Conservation (phyloP, 176 grass and related monocot species). For the Coix lacrymajobi region DNA sequence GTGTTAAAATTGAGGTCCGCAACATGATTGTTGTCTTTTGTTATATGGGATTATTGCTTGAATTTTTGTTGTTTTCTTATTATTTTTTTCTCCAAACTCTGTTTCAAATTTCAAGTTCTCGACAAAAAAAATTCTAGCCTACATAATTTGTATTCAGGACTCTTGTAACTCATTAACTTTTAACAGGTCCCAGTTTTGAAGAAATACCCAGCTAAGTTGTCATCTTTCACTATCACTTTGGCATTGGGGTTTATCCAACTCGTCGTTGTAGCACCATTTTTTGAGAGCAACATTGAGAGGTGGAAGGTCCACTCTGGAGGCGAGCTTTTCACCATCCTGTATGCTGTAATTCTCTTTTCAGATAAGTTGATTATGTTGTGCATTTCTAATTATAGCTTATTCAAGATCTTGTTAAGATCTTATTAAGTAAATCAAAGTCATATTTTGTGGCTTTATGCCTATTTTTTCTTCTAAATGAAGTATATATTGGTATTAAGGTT, state of each 20-base stretch:
- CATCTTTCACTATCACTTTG: constrained; percentile 33
- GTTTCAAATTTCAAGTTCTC: neutral
- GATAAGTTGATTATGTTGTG: neutral
- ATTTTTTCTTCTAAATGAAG: neutral
- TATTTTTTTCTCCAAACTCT: neutral
- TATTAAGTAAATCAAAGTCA: neutral
- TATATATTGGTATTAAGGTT: neutral
- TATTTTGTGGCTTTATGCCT: neutral
- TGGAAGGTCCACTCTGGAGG: constrained; percentile 52
- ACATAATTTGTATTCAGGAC: neutral
- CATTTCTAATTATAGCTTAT: neutral
- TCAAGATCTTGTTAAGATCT: neutral
- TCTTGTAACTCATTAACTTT: neutral
- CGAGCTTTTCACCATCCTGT: constrained; percentile 58
- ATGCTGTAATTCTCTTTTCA: constrained; percentile 37
- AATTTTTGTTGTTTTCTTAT: neutral
- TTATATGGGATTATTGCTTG: neutral
- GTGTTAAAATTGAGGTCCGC: neutral
- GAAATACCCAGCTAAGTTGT: constrained; percentile 55
- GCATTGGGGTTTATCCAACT: constrained; percentile 49
- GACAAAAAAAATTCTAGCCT: neutral
- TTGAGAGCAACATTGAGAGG: constrained; percentile 36
- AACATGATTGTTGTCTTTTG: neutral
- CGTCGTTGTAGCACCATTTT: constrained; percentile 40
- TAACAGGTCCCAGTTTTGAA: constrained; percentile 48